Conservation (phyloP, 352 stramenopile genomes). For the Pythium diclinum region DNA sequence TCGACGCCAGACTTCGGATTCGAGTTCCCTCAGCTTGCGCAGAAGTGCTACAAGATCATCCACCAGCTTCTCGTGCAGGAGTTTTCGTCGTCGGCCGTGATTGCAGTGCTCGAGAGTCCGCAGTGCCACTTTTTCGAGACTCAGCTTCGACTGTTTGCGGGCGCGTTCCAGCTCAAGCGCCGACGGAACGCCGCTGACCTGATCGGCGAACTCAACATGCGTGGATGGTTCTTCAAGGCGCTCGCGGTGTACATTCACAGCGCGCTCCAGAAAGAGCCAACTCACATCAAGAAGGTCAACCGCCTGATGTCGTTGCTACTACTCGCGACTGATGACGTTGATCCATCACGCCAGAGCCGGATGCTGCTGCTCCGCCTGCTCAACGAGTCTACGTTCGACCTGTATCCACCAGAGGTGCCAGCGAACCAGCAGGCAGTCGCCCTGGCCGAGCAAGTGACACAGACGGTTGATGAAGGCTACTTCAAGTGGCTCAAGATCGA, state of each 20-base stretch:
- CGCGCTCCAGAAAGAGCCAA: slow-evolving; percentile 60
- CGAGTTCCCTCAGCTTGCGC: slow-evolving; percentile 57
- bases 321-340: slow-evolving; percentile 36
- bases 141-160: slow-evolving; percentile 56
- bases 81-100: slow-evolving; percentile 53
- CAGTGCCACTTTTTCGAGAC: slow-evolving; percentile 64
- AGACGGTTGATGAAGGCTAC: slow-evolving; percentile 51
- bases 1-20: slow-evolving; percentile 64
- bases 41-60: slow-evolving; percentile 66
- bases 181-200: slow-evolving; percentile 10
- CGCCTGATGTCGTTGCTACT: slow-evolving; percentile 51
- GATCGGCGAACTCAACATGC: slow-evolving; percentile 61
- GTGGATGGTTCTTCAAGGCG: slow-evolving; percentile 81
- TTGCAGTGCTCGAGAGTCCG: slow-evolving; percentile 58
- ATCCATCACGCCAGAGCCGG: slow-evolving; percentile 42
- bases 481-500: slow-evolving; percentile 86
- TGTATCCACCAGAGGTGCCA: slow-evolving; percentile 57
- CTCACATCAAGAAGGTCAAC: slow-evolving; percentile 69
- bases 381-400: slow-evolving; percentile 60
- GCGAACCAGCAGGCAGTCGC: slow-evolving; percentile 68
- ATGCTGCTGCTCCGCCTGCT: slow-evolving; percentile 72
- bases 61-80: slow-evolving; percentile 62
- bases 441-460: slow-evolving; percentile 61
- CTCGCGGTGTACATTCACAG: slow-evolving; percentile 79
- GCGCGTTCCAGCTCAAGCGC: slow-evolving; percentile 20